Evolutionary conservation across 305 asterid species (phyloP).

Genomic region (Rubia occidens): DNA sequence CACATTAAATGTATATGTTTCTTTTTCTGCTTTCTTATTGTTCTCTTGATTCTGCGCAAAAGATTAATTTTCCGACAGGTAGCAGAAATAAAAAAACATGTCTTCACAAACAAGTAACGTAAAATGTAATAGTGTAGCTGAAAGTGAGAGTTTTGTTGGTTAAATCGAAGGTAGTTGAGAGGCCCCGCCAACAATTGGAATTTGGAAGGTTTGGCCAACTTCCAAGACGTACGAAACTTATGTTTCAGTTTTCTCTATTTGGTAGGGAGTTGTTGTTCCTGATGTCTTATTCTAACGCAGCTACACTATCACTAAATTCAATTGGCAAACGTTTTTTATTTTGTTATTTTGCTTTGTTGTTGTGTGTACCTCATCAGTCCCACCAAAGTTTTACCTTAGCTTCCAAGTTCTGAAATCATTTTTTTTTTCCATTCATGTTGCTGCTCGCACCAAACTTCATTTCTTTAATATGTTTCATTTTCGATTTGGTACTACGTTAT

Average conservation of each 20-base stretch:
- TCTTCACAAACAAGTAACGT: background rate
- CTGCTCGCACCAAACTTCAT: background rate
- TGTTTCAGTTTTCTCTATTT: conserved; percentile 1
- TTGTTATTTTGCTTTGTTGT: background rate
- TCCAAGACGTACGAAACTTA: background rate
- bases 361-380: background rate
- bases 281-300: background rate
- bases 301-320: background rate
- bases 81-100: background rate
- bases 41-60: no score
- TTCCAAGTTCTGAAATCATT: conserved; percentile 6
- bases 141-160: background rate
- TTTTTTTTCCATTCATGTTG: background rate
- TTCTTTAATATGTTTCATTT: conserved; percentile 7
- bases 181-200: conserved; percentile 1
- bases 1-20: no score
- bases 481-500: conserved; percentile 6
- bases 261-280: conserved; percentile 6
- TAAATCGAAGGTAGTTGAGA: conserved; percentile 2
- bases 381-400: conserved; percentile 8
- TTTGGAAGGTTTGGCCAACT: conserved; percentile 10
- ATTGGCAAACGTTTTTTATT: background rate
- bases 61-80: no score
- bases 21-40: no score
- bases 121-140: background rate